Conservation (phyloP, 352 stramenopile genomes). For the Pythium myriotylum region DNA sequence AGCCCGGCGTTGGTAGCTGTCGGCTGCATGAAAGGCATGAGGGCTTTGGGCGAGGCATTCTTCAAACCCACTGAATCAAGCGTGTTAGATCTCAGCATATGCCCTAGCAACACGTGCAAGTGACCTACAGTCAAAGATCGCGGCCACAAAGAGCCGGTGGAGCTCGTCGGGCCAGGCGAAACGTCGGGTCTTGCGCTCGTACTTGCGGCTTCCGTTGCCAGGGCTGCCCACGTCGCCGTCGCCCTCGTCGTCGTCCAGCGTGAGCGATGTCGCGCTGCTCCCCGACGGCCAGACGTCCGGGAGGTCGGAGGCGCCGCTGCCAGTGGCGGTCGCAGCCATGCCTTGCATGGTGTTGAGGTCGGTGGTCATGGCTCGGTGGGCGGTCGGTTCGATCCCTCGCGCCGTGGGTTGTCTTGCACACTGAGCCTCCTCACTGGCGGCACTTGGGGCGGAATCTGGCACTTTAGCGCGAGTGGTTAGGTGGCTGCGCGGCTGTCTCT, state of each 20-base stretch:
- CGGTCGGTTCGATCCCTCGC: constrained; percentile 1
- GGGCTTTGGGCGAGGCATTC: constrained; percentile 83
- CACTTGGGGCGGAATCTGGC: no score
- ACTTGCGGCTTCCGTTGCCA: constrained; percentile 53
- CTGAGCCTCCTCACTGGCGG: not conserved
- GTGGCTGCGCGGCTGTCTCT: constrained; percentile 16
- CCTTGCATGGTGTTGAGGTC: constrained; percentile 15
- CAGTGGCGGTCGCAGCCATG: constrained; percentile 9
- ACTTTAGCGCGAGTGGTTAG: constrained; percentile 5
- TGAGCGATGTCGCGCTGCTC: constrained; percentile 17
- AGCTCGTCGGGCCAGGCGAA: constrained; percentile 90
- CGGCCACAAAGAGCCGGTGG: constrained; percentile 85
- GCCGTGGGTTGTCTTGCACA: not conserved
- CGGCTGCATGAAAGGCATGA: constrained; percentile 73
- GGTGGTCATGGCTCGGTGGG: constrained; percentile 9
- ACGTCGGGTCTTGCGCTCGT: constrained; percentile 87
- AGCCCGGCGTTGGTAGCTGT: constrained; percentile 59
- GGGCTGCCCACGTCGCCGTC: constrained; percentile 5
- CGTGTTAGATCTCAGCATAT: not conserved
- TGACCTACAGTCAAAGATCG: constrained; percentile 84
- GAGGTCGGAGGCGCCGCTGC: constrained; percentile 1
- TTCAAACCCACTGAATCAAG: constrained; percentile 73
- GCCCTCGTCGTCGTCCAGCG: constrained; percentile 17
- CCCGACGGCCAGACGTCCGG: constrained; percentile 13
- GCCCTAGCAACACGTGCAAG: not conserved